A percentile compares a stretch with the other conserved stretches of the same genome.
Conservation (phyloP, 2,329 filamentous ascomycete species). For the Phialemonium atrogriseum region DNA sequence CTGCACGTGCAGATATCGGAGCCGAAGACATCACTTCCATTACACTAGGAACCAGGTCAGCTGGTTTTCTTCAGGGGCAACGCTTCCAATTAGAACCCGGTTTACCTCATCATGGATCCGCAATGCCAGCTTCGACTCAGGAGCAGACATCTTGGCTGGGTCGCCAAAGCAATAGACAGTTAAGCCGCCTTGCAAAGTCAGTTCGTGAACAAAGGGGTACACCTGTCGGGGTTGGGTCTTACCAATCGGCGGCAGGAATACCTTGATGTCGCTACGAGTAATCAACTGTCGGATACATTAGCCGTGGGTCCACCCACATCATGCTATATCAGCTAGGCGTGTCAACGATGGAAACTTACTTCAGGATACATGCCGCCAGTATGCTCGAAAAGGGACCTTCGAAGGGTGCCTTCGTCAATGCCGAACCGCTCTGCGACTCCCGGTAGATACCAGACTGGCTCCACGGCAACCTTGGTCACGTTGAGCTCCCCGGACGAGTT, state of each 20-base stretch:
- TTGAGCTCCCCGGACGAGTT: conserved; percentile 80
- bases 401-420: conserved; percentile 82
- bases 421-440: conserved; percentile 89
- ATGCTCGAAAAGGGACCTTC: conserved; percentile 85
- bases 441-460: conserved; percentile 84
- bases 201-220: conserved; percentile 1
- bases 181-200: conserved; percentile 52
- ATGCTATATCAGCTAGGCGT: neutral
- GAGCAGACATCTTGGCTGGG: conserved; percentile 86
- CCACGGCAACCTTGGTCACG: conserved; percentile 94
- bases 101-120: conserved; percentile 64
- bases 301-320: conserved; percentile 5
- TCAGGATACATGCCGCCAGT: conserved; percentile 96
- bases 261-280: conserved; percentile 86
- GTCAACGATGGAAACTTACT: conserved; percentile 22
- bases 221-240: conserved; percentile 11
- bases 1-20: conserved; percentile 97
- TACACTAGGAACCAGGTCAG: conserved; percentile 56
- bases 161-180: conserved; percentile 98
- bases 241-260: conserved; percentile 92
- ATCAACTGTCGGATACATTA: conserved; percentile 50
- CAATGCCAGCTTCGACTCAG: conserved; percentile 70
- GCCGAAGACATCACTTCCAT: conserved; percentile 94
- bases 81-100: neutral
- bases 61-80: too few relatives aligned